Evolutionary conservation across 345 rosid species (phyloP).

Genomic region (Linum lewisii): DNA sequence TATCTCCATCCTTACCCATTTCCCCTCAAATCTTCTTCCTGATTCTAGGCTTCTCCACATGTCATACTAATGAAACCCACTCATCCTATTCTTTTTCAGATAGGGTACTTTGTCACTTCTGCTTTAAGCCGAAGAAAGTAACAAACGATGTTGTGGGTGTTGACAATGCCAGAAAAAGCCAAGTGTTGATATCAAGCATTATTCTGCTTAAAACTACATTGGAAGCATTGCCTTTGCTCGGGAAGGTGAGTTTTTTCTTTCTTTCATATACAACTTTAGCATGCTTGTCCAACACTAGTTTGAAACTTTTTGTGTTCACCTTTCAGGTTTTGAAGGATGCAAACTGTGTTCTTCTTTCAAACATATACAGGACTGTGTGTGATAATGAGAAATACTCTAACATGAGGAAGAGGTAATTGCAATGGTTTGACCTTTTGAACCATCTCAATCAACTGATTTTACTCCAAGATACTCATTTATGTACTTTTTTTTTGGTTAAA

Average conservation of each 20-base stretch:
- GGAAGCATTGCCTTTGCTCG: constrained; percentile 84
- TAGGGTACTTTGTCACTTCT: constrained; percentile 93
- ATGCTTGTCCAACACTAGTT: neutral
- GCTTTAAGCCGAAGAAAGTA: constrained; percentile 88
- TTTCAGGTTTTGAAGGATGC: constrained; percentile 77
- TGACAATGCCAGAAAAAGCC: constrained; percentile 76
- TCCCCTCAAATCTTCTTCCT: neutral
- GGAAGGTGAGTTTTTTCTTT: constrained; percentile 42
- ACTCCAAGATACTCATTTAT: neutral
- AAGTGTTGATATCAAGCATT: constrained; percentile 74
- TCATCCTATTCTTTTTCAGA: constrained; percentile 38
- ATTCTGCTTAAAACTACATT: constrained; percentile 88
- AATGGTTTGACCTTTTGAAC: too few species aligned
- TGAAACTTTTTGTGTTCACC: constrained; percentile 9
- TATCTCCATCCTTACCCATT: neutral
- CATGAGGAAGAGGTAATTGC: constrained; percentile 62
- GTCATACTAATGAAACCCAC: constrained; percentile 13
- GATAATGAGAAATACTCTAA: constrained; percentile 66
- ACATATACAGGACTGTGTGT: constrained; percentile 62
- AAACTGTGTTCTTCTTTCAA: constrained; percentile 73
- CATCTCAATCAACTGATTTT: neutral
- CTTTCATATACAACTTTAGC: neutral
- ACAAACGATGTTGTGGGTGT: constrained; percentile 48
- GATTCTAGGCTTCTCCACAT: constrained; percentile 5
- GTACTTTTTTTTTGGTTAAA: too few species aligned